Base-by-base conservation (phyloP, 306 rosid genomes). In the Cicer chorassanicum region DNA sequence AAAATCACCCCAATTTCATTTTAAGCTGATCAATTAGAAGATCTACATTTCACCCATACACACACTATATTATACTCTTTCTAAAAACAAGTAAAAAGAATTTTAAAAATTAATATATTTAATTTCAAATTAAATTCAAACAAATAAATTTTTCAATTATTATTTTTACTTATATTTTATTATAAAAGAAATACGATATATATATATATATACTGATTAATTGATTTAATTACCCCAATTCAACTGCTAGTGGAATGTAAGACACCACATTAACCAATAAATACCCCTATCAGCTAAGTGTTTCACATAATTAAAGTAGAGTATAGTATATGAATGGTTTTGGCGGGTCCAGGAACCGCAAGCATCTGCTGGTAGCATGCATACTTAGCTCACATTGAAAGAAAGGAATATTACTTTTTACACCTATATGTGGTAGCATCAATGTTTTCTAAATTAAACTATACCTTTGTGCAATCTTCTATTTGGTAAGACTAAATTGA, bases 391-490 rank as follows among this genome's bases (percentile, higher is more conserved):
- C 89, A 78, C 75, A 82, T 82, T 85, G 85, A 78, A 90, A 87
- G 97, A 75, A 93, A 93, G 88, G 97, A 89, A 91, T 88, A 89
- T 82, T 84, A 74, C 85, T 85, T 82, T 87, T 87, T 88, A 79
- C 70, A 78, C 61, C 36, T 29, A 4, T 0, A 29, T 29, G 36
- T 29, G 36, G 36, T 29, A 29, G 5, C 36, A 29, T 29, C 4
- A 29, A 29, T 29, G 5, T 4, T 29, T 29, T 29, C 36, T 29
- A 29, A 29, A 29, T 29, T 3, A 29, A 29, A 29, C 36, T 29
- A 29, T 29, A 29, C 36, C 36, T 29, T 3, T 29, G 5, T 29
- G 36, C 36, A 29, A 29, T 4, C 36, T 29, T 29, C 5, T 29
- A 4, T 29, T 29, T 29, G 36, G 36, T 29, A 29, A 29, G 4